Evolutionary conservation across 2,329 filamentous ascomycete species (phyloP), one percentile per base, ranked within the genome.

Genomic region (Pseudogymnoascus sp.): DNA sequence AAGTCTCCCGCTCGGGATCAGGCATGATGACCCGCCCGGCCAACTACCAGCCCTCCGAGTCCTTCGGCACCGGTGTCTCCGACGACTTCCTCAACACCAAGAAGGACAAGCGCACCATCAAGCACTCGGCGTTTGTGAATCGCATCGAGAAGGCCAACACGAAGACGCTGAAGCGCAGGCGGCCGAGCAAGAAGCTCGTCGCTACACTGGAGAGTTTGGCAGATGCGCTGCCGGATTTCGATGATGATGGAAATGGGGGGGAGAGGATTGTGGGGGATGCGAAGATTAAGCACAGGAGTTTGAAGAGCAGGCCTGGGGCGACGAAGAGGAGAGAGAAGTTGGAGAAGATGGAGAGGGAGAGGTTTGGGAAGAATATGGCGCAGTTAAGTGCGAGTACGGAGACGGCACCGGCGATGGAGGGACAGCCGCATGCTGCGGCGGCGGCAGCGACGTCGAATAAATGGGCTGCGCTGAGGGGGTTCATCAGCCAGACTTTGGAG

Each of bases 401-500:
- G 14, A 5, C 35, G 1, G 16, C 74, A 79, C 28, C 67, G 68
- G 58, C 69, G 65, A 52, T 70, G 67, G 33, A 60, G 25, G 35
- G 35, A 8, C n/a, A 39, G 35, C 62, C 63, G 2, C 64, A 62
- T 63, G 9, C 49, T 39, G 33, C 11, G 5, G 25, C 36, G 16
- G 30, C 55, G 62, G 22, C 55, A 25, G 65, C 76, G 9, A 84
- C 81, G 14, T 77, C 82, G 8, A 84, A 80, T 69, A 79, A 89
- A 62, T 97, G 91, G 89, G 89, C 89, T 30, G 91, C 91, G 14
- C 73, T 97, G 74, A 84, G 92, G 69, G 86, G 81, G 8, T 95
- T 93, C 72, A 95, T 97, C 60, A 88, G 90, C 1, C 82, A 87
- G 42, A 97, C 91, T 0, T 91, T 96, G 86, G 91, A 96, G 76